A percentile compares a stretch with the other conserved stretches of the same genome.
These are phyloP conservation scores for Clavispora santaluciae DNA, from an alignment of 805 yeast species.

Conservation along the genomic window DNA sequence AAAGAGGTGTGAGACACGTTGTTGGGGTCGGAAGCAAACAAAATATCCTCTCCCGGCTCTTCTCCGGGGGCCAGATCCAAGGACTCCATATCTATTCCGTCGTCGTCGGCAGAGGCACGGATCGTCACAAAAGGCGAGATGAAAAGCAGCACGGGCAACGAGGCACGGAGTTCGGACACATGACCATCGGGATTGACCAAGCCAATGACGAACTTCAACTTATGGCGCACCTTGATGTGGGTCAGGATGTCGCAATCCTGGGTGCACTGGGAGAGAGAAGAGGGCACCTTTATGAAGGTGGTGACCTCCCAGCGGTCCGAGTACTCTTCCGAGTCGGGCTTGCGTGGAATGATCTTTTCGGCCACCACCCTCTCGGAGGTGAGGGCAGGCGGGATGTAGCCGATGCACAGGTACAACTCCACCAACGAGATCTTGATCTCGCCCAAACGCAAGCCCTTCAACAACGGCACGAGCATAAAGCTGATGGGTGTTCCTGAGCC, in stretches of 20 bases:
- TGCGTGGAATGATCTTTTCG: conserved; percentile 40
- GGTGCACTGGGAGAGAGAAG: conserved; percentile 67
- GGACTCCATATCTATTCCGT: conserved; percentile 10
- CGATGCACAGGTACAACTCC: conserved; percentile 62
- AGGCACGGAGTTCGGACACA: conserved; percentile 84
- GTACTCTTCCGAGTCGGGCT: conserved; percentile 40
- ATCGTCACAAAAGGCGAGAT: conserved; percentile 80
- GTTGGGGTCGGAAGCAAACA: conserved; percentile 23
- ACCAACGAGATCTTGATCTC: conserved; percentile 61
- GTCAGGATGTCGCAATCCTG: conserved; percentile 78
- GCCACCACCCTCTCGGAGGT: conserved; percentile 58
- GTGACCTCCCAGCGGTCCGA: conserved; percentile 70
- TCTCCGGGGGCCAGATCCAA: conserved; percentile 1
- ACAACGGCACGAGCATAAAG: conserved; percentile 68
- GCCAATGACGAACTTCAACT: conserved; percentile 74
- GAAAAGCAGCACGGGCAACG: conserved; percentile 74
- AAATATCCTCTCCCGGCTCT: conserved; percentile 24
- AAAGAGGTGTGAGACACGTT: conserved; percentile 5
- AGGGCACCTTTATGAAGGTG: conserved; percentile 59
- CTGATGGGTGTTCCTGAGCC: conserved; percentile 74
- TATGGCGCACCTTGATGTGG: conserved; percentile 81
- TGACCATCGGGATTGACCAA: conserved; percentile 88
- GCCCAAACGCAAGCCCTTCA: conserved; percentile 77
- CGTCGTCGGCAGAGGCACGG: conserved; percentile 39
- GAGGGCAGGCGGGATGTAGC: conserved; percentile 51